Base-by-base conservation (phyloP, 306 rosid species). In the Ormosia emarginata region DNA sequence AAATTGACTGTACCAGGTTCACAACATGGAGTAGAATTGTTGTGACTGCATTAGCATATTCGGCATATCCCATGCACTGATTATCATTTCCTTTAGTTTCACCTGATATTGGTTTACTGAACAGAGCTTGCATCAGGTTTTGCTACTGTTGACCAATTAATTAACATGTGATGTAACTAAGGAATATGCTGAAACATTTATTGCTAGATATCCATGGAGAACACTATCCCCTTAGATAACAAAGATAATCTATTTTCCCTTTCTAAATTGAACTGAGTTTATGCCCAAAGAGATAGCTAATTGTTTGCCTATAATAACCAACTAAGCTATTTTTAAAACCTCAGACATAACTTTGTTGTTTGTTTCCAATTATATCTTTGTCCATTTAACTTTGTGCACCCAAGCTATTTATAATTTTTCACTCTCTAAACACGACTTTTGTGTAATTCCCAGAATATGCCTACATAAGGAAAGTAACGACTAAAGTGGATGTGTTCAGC, bases 401-500 rank as follows among this genome's bases (percentile, higher is more conserved):
- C 15, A 58, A 47, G 17, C 0, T 41, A 58, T 80, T 24, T 9
- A 37, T 37, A 37, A 29, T 13, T 44, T 74, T 66, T 52, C 75
- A 85, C 36, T 33, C 40, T 77, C 56, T 77, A 36, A 67, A 67
- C 71, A 78, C 68, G 62, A 75, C 56, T 67, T 62, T 67, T 75
- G 70, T 70, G 68, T 78, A 78, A 90, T 78, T 76, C 46, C n/a
- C 93, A 94, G 98, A 94, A 92, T 81, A 87, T 66, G 96, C 98
- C 3, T 94, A 91, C 87, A 91, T 86, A 87, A 84, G 90, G 76
- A 92, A 88, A 79, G 87, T 88, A 78, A 90, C 92, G 0, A 82
- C 94, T n/a, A 92, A 94, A 80, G 94, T 81, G 33, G 98, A 92
- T 1, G 87, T 94, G 75, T 94, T 91, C 93, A 90, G 98, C 91